A percentile compares a stretch with the other conserved stretches of the same genome.
Conservation (phyloP, 2,329 filamentous ascomycete genomes). For the Fusarium solani-melongenae region DNA sequence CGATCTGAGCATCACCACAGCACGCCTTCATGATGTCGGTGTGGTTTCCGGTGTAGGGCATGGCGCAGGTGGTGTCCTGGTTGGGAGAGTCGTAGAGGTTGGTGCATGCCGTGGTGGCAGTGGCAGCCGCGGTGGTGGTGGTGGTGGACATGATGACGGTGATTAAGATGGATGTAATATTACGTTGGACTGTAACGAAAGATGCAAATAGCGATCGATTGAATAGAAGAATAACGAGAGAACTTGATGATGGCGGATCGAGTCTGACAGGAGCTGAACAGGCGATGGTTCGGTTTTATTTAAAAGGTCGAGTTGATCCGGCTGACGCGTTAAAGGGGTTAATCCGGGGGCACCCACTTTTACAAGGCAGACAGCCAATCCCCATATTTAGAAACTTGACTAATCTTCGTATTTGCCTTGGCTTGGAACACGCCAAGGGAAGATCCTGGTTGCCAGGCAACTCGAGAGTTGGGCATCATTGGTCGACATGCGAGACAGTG, state of each 20-base stretch:
- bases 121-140: conserved; percentile 14
- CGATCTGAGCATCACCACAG: conserved; percentile 57
- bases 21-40: conserved; percentile 57
- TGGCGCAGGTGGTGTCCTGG: conserved; percentile 57
- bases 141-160: conserved; percentile 35
- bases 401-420: conserved; percentile 28
- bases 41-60: conserved; percentile 53
- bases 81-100: conserved; percentile 56
- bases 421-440: conserved; percentile 16
- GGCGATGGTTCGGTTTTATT: conserved; percentile 22
- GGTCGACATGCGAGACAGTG: conserved; percentile 4
- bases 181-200: background rate
- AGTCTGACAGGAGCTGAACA: background rate
- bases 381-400: conserved; percentile 28
- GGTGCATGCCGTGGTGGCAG: conserved; percentile 26
- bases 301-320: conserved; percentile 10
- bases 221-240: conserved; percentile 19
- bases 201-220: background rate
- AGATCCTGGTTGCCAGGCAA: conserved; percentile 31
- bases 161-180: background rate
- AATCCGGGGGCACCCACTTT: conserved; percentile 26
- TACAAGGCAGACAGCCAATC: background rate
- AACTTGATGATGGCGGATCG: conserved; percentile 10
- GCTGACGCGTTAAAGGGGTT: conserved; percentile 27
- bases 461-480: conserved; percentile 1